phyloP scores from a whole-genome alignment of 495 filamentous ascomycete genomes.

The Aspergillus steynii region DNA sequence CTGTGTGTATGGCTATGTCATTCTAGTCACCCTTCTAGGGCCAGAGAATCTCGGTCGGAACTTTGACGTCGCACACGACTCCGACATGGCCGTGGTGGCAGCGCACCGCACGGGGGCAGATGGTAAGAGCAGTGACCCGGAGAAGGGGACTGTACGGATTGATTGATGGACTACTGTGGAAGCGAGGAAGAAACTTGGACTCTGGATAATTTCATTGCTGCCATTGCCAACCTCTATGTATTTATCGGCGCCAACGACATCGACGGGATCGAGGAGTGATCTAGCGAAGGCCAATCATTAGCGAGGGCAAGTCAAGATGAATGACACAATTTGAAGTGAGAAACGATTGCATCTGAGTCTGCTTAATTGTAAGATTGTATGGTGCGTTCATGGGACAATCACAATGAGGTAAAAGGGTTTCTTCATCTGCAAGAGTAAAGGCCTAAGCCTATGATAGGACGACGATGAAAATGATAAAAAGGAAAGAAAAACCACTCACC shows the following conservation, averaged over 20 bases:
- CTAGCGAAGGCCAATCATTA: neutral
- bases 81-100: constrained; percentile 58
- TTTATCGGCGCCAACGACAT: neutral
- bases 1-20: constrained; percentile 82
- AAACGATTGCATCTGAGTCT: neutral
- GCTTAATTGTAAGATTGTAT: neutral
- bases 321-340: neutral
- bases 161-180: neutral
- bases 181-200: neutral
- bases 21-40: constrained; percentile 71
- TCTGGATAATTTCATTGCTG: neutral
- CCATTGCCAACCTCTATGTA: neutral
- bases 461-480: neutral
- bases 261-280: neutral
- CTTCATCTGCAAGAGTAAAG: neutral
- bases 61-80: constrained; percentile 67
- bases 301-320: neutral
- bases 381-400: neutral
- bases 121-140: constrained; percentile 15
- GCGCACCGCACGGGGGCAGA: constrained; percentile 14
- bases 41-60: constrained; percentile 69
- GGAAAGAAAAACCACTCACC: neutral
- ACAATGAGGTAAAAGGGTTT: neutral
- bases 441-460: neutral
- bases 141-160: constrained; percentile 18